Evolutionary conservation across 2,329 filamentous ascomycete genomes (phyloP).

Genomic region (Colletotrichum viniferum): DNA sequence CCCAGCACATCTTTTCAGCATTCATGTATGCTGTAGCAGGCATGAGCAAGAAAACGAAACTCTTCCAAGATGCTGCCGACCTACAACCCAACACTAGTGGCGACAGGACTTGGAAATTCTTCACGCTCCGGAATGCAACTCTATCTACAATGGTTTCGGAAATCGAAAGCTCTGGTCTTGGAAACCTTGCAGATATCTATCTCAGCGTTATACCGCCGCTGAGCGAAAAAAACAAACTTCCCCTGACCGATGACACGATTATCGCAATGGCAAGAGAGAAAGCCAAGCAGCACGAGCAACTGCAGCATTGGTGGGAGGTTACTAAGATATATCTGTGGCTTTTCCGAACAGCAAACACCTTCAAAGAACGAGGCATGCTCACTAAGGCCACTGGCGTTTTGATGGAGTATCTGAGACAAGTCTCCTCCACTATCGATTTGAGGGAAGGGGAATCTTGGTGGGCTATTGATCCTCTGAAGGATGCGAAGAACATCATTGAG

Average conservation of each 20-base stretch:
- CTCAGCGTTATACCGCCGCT: neutral
- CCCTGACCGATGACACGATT: accelerated
- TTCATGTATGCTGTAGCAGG: neutral
- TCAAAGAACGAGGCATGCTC: accelerated
- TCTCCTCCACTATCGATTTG: neutral
- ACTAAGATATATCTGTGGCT: neutral
- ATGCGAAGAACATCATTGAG: accelerated
- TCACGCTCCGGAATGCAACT: neutral
- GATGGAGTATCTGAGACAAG: neutral
- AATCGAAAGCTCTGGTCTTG: neutral
- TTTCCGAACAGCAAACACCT: neutral
- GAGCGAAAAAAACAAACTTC: neutral
- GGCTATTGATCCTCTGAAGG: too few relatives aligned
- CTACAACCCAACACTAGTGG: too few relatives aligned
- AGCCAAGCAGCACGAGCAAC: neutral
- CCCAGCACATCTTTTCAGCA: neutral
- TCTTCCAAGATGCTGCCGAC: neutral
- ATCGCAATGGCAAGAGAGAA: neutral
- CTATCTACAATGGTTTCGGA: neutral
- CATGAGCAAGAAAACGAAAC: accelerated
- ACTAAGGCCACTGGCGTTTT: neutral
- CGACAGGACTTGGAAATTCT: neutral
- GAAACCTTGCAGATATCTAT: neutral
- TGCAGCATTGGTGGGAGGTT: neutral
- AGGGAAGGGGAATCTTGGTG: neutral